Evolutionary conservation across 768 basidiomycete species (phyloP).

Genomic region (Cantharellus anzutake): DNA sequence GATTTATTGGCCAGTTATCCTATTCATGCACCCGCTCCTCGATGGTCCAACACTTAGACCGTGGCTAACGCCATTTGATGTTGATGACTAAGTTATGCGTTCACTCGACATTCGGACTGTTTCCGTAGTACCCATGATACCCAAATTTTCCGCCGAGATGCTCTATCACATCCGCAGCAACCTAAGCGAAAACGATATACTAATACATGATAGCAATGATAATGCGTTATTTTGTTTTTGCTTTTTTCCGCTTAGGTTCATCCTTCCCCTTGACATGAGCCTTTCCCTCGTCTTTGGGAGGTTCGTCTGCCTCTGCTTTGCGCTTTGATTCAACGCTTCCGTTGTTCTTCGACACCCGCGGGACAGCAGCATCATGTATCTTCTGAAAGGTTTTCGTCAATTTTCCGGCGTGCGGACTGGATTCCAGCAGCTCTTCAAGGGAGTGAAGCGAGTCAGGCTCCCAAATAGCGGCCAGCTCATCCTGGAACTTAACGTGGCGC

Average conservation of each 20-base stretch:
- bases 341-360: background rate
- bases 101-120: too few species aligned
- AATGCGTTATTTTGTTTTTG: background rate
- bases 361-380: background rate
- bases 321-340: background rate
- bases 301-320: background rate
- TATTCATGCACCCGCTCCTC: slow-evolving; percentile 26
- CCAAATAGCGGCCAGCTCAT: slow-evolving; percentile 31
- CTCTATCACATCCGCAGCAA: too few species aligned
- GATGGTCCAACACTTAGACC: slow-evolving; percentile 14
- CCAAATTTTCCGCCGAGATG: too few species aligned
- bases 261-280: background rate
- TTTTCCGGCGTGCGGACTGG: background rate
- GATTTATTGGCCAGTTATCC: slow-evolving; percentile 21
- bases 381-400: background rate
- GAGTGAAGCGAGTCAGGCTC: slow-evolving; percentile 34
- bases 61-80: too few species aligned
- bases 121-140: too few species aligned
- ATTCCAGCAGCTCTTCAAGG: slow-evolving; percentile 15
- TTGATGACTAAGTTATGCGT: too few species aligned
- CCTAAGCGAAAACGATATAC: too few species aligned
- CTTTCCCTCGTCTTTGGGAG: background rate
- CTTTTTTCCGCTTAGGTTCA: background rate
- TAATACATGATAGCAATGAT: too few species aligned
- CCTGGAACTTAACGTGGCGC: slow-evolving; percentile 19